phyloP scores from a whole-genome alignment of 169 alveolate genomes.

The Plasmodium coatneyi region DNA sequence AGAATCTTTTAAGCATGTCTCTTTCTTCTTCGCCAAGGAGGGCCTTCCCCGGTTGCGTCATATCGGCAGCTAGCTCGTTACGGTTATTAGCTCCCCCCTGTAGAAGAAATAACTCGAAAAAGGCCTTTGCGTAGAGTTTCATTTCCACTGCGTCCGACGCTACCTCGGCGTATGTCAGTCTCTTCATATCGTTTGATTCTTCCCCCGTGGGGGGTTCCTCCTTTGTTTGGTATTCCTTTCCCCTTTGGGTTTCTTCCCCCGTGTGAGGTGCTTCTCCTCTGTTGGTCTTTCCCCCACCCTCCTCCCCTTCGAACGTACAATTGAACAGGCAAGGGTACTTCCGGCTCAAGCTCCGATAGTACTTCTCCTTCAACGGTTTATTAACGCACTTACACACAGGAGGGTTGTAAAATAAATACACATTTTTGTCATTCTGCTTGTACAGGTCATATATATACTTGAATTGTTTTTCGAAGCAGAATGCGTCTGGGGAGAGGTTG shows the following conservation, averaged over 20 bases:
- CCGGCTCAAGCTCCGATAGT: constrained; percentile 10
- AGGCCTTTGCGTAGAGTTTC: constrained; percentile 69
- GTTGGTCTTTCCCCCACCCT: background rate
- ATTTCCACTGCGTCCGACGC: constrained; percentile 71
- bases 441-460: constrained; percentile 74
- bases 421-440: constrained; percentile 65
- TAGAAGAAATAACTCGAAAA: constrained; percentile 45
- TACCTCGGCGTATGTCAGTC: constrained; percentile 21
- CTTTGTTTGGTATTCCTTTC: background rate
- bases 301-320: constrained; percentile 14
- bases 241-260: background rate
- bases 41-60: background rate
- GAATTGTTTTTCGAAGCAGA: constrained; percentile 70
- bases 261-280: background rate
- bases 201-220: background rate
- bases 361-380: constrained; percentile 28
- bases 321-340: constrained; percentile 69
- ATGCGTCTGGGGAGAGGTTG: constrained; percentile 57
- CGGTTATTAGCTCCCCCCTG: background rate
- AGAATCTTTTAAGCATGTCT: constrained; percentile 11
- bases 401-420: constrained; percentile 64
- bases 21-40: background rate
- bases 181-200: background rate
- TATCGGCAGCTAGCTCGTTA: too few species aligned
- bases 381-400: constrained; percentile 68